phyloP scores from a whole-genome alignment of 192 early-diverging fungal species.

The Entophlyctis helioformis region DNA sequence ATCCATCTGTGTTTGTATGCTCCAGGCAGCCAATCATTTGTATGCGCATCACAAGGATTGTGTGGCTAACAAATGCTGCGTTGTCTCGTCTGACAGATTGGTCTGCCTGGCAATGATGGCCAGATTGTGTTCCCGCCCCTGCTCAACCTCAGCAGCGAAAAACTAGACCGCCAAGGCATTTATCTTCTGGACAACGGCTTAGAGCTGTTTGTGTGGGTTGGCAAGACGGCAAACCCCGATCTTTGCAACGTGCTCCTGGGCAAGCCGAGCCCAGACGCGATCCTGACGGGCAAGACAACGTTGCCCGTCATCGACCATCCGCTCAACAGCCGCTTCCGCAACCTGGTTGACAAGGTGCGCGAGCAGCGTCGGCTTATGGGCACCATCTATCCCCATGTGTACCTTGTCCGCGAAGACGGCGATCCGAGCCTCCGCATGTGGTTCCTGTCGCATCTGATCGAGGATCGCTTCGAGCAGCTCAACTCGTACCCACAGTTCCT shows the following conservation, averaged over 20 bases:
- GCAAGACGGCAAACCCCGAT: constrained; percentile 63
- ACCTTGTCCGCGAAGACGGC: constrained; percentile 86
- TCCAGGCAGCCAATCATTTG: too few species aligned
- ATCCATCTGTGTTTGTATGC: too few species aligned
- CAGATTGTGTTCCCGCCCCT: constrained; percentile 57
- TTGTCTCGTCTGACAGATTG: too few species aligned
- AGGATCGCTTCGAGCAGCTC: constrained; percentile 68
- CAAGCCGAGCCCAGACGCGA: constrained; percentile 59
- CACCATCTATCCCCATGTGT: constrained; percentile 61
- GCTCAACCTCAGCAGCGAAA: constrained; percentile 73
- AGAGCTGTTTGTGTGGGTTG: constrained; percentile 84
- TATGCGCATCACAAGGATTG: too few species aligned
- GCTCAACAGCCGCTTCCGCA: constrained; percentile 58
- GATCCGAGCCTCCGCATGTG: constrained; percentile 67
- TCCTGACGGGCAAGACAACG: constrained; percentile 65
- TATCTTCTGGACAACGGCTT: constrained; percentile 75
- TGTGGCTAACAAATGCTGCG: too few species aligned
- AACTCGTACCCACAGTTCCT: constrained; percentile 42
- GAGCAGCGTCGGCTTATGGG: constrained; percentile 46
- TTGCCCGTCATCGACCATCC: constrained; percentile 57
- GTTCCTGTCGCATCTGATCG: constrained; percentile 83
- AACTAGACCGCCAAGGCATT: constrained; percentile 71
- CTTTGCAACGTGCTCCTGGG: constrained; percentile 66
- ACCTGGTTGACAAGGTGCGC: constrained; percentile 63
- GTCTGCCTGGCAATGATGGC: constrained; percentile 38